Evolutionary conservation across 257 asterid genomes (phyloP), one percentile per base, ranked within the genome.

Genomic region (Petunia axillaris): DNA sequence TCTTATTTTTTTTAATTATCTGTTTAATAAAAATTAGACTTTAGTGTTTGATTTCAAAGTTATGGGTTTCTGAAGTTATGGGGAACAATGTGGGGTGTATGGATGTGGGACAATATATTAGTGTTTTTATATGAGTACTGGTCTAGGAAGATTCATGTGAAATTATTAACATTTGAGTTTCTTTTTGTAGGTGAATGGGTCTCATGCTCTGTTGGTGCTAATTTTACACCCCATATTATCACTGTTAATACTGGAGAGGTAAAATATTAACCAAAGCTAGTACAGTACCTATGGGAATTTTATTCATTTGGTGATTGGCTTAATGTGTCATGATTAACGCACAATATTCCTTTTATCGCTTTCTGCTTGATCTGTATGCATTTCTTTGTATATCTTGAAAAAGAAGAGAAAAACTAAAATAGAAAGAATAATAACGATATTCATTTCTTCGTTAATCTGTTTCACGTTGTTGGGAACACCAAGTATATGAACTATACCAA

Each of bases 211-310:
- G 94, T 89, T 38, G 96, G 97, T 75, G 92, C 98, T 73, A 95
- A 86, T 85, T 91, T 94, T 81, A 91, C 95, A 4, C 98, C 98
- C 11, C 98, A 93, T 82, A 89, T 94, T 41, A 89, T 94, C 73
- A 88, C 88, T 2, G 97, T 93, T 74, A 88, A 93, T 84, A 85
- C 97, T 50, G 98, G 98, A 87, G 98, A 94, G 98, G 98, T 94
- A 87, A 83, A 50, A 15, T 37, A 9, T 35, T 10, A 35, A 43
- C 35, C 60, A 35, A 71, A 71, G 46, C 50, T 64, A 35, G 25
- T 64, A 38, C 10, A 14, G 48, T 48, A 25, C 48, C 35, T 8
- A 48, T 10, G 10, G 5, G 58, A 48, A 25, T 14, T 62, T 63
- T 77, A 6, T 1, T 9, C 13, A 13, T 77, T 62, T 62, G 39